Base-by-base conservation (phyloP, 495 filamentous ascomycete genomes). In the Penicillium pulvis region DNA sequence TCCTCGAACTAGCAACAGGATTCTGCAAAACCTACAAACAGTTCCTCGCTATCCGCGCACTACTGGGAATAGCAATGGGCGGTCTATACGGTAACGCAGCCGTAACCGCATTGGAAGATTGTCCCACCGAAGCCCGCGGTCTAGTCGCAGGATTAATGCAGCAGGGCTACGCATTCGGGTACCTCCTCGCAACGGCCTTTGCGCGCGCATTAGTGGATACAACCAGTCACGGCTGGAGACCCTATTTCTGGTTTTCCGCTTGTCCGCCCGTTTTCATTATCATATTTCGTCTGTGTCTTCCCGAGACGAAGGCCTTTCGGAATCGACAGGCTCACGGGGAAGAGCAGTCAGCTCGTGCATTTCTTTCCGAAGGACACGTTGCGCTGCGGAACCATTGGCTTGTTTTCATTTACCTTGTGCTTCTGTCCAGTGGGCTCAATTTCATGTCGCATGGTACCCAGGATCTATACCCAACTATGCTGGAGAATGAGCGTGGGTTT, bases 371-470 rank as follows among this genome's bases (percentile, higher is more conserved):
- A 71, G 89, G 88, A 19, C 87, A 85, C 61, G 83, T 89, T 1
- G 89, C 88, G 0, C 58, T 93, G 12, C 85, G 81, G 58, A 80
- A 79, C 19, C 88, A 93, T 68, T 92, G 90, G 90, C 51, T 90
- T 11, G 69, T 93, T 1, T 75, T 92, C 26, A 76, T 84, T 49
- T 93, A 93, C 71, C 76, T 92, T 30, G 88, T 93, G 19, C 74
- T 92, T 10, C 76, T 93, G 30, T 92, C 92, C 88, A 83, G 89
- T 8, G 90, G 89, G 4, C 91, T 92, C 79, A 93, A 92, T 70
- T 92, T 91, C 72, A 88, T 91, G 23, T 90, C 88, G 31, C 91
- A 96, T 66, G 91, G 91, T 59, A 90, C 88, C 6, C 91, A 96
- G 72, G 91, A 96, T 72, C 72, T 94, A 17, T 96, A 94, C 67